phyloP scores from a whole-genome alignment of 2,329 filamentous ascomycete species.

The Clonostachys byssicola region DNA sequence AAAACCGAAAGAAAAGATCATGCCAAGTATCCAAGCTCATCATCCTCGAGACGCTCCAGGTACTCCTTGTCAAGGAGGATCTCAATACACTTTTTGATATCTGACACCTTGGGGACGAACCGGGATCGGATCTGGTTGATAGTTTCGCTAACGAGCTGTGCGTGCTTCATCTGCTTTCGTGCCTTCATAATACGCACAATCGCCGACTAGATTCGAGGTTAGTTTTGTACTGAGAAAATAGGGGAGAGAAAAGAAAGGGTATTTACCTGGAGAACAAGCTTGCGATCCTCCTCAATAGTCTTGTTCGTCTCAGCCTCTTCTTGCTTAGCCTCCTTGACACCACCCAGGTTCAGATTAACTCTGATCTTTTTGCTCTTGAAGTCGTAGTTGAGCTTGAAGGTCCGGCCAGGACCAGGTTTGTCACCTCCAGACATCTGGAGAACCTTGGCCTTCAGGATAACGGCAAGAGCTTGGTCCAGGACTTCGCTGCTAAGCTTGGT shows the following conservation, averaged over 20 bases:
- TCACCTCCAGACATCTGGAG: slow-evolving; percentile 63
- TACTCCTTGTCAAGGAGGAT: slow-evolving; percentile 99
- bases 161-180: slow-evolving; percentile 97
- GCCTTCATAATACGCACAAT: slow-evolving; percentile 99
- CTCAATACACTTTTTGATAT: slow-evolving; percentile 99
- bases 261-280: slow-evolving; percentile 87
- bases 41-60: slow-evolving; percentile 88
- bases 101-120: slow-evolving; percentile 86
- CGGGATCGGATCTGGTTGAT: slow-evolving; percentile 92
- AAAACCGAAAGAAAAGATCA: slow-evolving; percentile 30
- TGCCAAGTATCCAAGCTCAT: slow-evolving; percentile 91
- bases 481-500: slow-evolving; percentile 79
- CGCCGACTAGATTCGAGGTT: slow-evolving; percentile 63
- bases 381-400: slow-evolving; percentile 82
- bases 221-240: not conserved
- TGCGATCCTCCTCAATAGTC: slow-evolving; percentile 97
- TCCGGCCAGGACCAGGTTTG: slow-evolving; percentile 74
- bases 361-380: slow-evolving; percentile 99
- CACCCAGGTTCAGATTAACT: slow-evolving; percentile 90
- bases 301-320: slow-evolving; percentile 98
- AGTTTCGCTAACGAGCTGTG: slow-evolving; percentile 87
- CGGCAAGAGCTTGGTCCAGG: slow-evolving; percentile 79
- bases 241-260: not conserved
- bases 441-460: slow-evolving; percentile 92
- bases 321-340: slow-evolving; percentile 94